phyloP scores from a whole-genome alignment of 2,329 filamentous ascomycete genomes.

The Clarireedia hainanense region DNA sequence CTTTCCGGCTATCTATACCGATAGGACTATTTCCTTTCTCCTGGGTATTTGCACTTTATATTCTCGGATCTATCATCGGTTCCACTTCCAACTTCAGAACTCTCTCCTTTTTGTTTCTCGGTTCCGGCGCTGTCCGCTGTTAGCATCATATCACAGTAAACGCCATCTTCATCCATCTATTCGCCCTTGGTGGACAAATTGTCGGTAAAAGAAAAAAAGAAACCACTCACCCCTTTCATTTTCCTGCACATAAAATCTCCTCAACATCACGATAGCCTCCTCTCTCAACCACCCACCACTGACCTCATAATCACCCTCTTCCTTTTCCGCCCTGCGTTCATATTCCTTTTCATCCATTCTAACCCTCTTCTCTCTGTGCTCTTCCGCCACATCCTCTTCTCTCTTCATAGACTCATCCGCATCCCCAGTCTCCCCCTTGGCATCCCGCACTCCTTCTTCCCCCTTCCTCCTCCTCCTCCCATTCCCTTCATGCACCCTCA shows the following conservation, averaged over 20 bases:
- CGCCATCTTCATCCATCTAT: neutral
- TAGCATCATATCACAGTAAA: conserved; percentile 2
- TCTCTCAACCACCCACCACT: conserved; percentile 74
- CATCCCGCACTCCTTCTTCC: neutral
- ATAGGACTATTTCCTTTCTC: neutral
- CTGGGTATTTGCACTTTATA: neutral
- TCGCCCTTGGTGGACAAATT: no score
- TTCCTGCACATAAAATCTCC: conserved; percentile 96
- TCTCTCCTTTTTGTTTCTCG: conserved; percentile 28
- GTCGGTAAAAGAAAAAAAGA: neutral
- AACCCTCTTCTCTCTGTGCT: conserved; percentile 31
- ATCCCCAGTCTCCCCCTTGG: conserved; percentile 59
- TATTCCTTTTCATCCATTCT: conserved; percentile 33
- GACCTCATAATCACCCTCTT: conserved; percentile 73
- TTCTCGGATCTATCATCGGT: conserved; percentile 16
- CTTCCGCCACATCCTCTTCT: conserved; percentile 44
- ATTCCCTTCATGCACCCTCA: conserved; percentile 59
- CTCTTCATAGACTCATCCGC: conserved; percentile 28
- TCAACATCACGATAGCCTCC: conserved; percentile 84
- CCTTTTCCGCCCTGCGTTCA: conserved; percentile 34
- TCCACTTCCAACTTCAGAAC: conserved; percentile 29
- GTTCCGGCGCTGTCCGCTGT: conserved; percentile 25
- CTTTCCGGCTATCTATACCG: neutral
- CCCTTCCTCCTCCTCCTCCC: conserved; percentile 10
- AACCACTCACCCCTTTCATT: conserved; percentile 75